A percentile compares a stretch with the other conserved stretches of the same genome.
Conservation (phyloP, 176 grass and related monocot species). For the Carex scoparia region DNA sequence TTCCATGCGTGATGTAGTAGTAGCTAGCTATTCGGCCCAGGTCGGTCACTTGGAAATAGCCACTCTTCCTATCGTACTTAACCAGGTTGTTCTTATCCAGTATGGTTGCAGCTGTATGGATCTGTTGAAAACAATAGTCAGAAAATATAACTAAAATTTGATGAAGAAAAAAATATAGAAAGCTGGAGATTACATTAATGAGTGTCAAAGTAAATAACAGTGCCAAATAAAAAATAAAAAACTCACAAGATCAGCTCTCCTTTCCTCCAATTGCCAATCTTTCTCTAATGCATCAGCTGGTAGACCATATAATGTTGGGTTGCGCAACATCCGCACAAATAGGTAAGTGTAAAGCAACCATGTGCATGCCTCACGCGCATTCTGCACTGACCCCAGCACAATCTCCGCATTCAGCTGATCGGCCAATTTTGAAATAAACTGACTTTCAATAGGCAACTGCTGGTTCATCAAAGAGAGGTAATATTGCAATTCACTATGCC, state of each 20-base stretch:
- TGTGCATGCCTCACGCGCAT: slow-evolving; percentile 78
- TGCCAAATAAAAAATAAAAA: not conserved
- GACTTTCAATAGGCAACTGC: slow-evolving; percentile 91
- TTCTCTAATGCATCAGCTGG: slow-evolving; percentile 61
- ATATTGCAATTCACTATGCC: slow-evolving; percentile 88
- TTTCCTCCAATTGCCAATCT: slow-evolving; percentile 81
- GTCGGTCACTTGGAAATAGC: slow-evolving; percentile 91
- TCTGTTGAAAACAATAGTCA: slow-evolving; percentile 33
- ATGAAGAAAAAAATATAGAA: not conserved
- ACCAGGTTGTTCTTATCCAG: slow-evolving; percentile 91
- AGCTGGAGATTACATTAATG: slow-evolving; percentile 2
- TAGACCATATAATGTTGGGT: slow-evolving; percentile 90
- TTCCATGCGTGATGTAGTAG: slow-evolving; percentile 93
- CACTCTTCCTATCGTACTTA: slow-evolving; percentile 94
- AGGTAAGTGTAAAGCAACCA: slow-evolving; percentile 96
- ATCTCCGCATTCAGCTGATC: slow-evolving; percentile 98
- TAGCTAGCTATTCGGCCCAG: slow-evolving; percentile 92
- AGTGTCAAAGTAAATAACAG: not conserved
- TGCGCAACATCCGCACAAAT: slow-evolving; percentile 81
- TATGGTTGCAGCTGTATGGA: slow-evolving; percentile 91
- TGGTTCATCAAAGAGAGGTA: slow-evolving; percentile 97
- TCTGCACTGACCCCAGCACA: slow-evolving; percentile 88
- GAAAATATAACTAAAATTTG: not conserved
- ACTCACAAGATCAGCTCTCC: slow-evolving; percentile 91
- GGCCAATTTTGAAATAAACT: slow-evolving; percentile 77